Conservation (phyloP, 495 filamentous ascomycete species). For the Aspergillus heteromorphus region DNA sequence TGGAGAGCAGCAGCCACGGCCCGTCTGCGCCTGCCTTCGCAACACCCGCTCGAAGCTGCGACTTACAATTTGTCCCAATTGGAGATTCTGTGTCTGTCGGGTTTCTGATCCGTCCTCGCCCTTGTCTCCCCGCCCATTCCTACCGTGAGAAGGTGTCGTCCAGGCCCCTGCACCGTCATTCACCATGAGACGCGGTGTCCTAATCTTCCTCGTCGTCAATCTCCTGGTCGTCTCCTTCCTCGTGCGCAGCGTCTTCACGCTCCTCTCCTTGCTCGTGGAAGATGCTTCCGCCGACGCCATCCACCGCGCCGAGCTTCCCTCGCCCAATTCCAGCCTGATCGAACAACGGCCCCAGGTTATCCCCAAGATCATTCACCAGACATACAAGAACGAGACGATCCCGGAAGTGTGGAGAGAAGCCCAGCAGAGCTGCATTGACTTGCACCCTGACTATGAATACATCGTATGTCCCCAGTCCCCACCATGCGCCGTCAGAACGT, state of each 20-base stretch:
- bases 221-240: conserved; percentile 53
- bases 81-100: neutral
- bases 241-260: conserved; percentile 58
- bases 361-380: conserved; percentile 88
- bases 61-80: conserved; percentile 2
- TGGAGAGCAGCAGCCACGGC: neutral
- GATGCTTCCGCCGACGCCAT: conserved; percentile 63
- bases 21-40: neutral
- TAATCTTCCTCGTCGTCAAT: conserved; percentile 59
- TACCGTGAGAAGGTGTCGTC: conserved; percentile 7
- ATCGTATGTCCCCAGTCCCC: conserved; percentile 48
- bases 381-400: conserved; percentile 72
- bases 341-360: conserved; percentile 61
- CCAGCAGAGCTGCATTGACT: conserved; percentile 67
- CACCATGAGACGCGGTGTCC: conserved; percentile 59
- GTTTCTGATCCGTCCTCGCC: neutral
- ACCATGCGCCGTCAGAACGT: neutral
- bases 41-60: conserved; percentile 5
- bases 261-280: conserved; percentile 61
- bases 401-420: conserved; percentile 68
- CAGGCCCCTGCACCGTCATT: conserved; percentile 6
- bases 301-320: conserved; percentile 56
- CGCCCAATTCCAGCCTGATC: conserved; percentile 56
- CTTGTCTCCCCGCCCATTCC: neutral
- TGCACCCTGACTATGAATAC: conserved; percentile 77